A percentile compares a stretch with the other conserved stretches of the same genome.
These are phyloP conservation scores for Pseudopyricularia javanii DNA, from an alignment of 2,329 filamentous ascomycete species.

Conservation along the genomic window DNA sequence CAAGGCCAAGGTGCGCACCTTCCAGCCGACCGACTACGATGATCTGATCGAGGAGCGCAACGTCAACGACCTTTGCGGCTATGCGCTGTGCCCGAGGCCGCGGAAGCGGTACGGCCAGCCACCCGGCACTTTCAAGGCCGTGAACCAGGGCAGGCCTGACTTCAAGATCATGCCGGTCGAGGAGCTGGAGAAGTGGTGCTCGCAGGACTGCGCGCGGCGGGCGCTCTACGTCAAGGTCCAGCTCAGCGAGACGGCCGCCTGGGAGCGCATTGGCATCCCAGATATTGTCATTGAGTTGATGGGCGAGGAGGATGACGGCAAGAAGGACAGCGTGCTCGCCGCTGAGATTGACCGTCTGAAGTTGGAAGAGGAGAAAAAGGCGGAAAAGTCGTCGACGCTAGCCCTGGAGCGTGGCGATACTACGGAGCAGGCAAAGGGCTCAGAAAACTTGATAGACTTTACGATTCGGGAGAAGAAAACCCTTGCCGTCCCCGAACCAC, in stretches of 20 bases:
- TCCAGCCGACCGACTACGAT: slow-evolving; percentile 83
- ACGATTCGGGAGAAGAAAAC: slow-evolving; percentile 39
- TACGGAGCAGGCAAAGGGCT: slow-evolving; percentile 11
- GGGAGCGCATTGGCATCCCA: slow-evolving; percentile 57
- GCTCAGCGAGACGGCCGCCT: slow-evolving; percentile 71
- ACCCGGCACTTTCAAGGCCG: slow-evolving; percentile 56
- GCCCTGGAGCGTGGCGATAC: slow-evolving; percentile 36
- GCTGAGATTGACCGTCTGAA: slow-evolving; percentile 27
- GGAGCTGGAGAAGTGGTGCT: slow-evolving; percentile 81
- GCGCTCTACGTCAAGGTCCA: slow-evolving; percentile 84
- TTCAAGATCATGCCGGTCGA: slow-evolving; percentile 58
- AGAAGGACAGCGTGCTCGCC: slow-evolving; percentile 14
- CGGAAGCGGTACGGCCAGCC: slow-evolving; percentile 38
- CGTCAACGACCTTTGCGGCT: slow-evolving; percentile 71
- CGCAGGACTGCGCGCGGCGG: slow-evolving; percentile 61
- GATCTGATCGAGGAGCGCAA: slow-evolving; percentile 82
- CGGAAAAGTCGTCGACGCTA: slow-evolving; percentile 27
- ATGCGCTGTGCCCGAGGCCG: slow-evolving; percentile 61
- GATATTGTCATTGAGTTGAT: slow-evolving; percentile 48
- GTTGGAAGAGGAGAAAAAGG: slow-evolving; percentile 29
- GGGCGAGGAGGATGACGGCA: slow-evolving; percentile 44
- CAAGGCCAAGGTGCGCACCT: slow-evolving; percentile 53
- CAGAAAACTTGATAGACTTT: slow-evolving; percentile 28
- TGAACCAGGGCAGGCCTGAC: slow-evolving; percentile 36
- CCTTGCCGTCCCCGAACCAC: slow-evolving; percentile 7